Evolutionary conservation across 1,284 basidiomycete species (phyloP).

Genomic region (Pseudozyma tsukubaensis): DNA sequence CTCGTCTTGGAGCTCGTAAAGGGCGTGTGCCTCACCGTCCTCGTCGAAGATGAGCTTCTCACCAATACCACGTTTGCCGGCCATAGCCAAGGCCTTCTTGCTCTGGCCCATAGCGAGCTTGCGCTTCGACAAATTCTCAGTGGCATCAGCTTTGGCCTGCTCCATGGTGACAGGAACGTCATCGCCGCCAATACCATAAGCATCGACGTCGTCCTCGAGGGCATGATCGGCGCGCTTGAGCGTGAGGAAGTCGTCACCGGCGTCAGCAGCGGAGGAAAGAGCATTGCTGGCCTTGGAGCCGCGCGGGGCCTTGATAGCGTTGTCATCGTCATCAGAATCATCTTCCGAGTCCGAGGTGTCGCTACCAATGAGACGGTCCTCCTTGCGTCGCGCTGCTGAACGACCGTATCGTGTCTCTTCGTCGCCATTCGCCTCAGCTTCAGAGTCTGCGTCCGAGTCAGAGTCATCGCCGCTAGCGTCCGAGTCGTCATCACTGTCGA

Average conservation of each 20-base stretch:
- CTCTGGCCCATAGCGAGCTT: constrained; percentile 80
- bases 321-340: constrained; percentile 32
- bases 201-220: constrained; percentile 70
- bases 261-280: constrained; percentile 19
- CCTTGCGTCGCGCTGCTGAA: constrained; percentile 19
- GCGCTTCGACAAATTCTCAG: constrained; percentile 73
- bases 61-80: constrained; percentile 86
- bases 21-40: constrained; percentile 72
- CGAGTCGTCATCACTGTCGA: constrained; percentile 23
- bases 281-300: constrained; percentile 8
- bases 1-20: constrained; percentile 78
- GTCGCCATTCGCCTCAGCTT: constrained; percentile 12
- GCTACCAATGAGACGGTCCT: constrained; percentile 41
- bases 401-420: constrained; percentile 47
- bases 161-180: constrained; percentile 31
- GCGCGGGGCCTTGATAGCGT: not conserved
- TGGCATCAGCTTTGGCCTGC: constrained; percentile 68
- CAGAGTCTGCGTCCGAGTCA: constrained; percentile 17
- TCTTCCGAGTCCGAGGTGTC: constrained; percentile 61
- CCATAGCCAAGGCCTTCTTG: constrained; percentile 79
- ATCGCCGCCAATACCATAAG: constrained; percentile 34
- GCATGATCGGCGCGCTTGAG: constrained; percentile 90
- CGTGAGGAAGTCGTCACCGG: constrained; percentile 88
- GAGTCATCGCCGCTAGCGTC: constrained; percentile 14
- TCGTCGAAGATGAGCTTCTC: constrained; percentile 83